Base-by-base conservation (phyloP, 139 green algal species). In the Micractinium conductrix region DNA sequence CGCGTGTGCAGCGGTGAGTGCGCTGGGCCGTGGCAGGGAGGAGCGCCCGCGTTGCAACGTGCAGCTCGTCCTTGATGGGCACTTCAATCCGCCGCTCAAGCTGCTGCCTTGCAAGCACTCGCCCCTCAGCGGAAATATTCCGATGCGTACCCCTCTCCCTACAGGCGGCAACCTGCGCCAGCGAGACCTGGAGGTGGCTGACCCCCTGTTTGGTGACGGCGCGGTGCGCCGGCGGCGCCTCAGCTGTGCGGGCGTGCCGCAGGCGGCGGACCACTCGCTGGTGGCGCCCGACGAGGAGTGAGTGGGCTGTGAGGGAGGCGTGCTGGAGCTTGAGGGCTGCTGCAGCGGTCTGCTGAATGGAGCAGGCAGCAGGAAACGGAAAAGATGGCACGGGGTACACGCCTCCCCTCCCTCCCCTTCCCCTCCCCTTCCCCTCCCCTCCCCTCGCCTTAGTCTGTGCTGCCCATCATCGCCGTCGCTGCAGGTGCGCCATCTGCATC, bases 401-500 rank as follows among this genome's bases (percentile, higher is more conserved):
- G 8, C 71, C 68, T 3, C 12, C 68, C 68, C 8, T 53, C 12
- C 43, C 1, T 42, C 6, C 21, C 30, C 5, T n/a, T 2, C 26
- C 30, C 28, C 28, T 24, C 44, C 5, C 2, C 24, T 14, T 4
- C 19, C n/a, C n/a, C n/a, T n/a, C n/a, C n/a, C n/a, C n/a, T n/a
- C n/a, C n/a, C n/a, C n/a, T n/a, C n/a, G n/a, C n/a, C n/a, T n/a
- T n/a, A n/a, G n/a, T n/a, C n/a, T n/a, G n/a, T n/a, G n/a, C n/a
- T n/a, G n/a, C n/a, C n/a, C n/a, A n/a, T n/a, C n/a, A n/a, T n/a
- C n/a, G n/a, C n/a, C n/a, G n/a, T n/a, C n/a, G 42, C 30, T 79
- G 74, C 74, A 80, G 74, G 74, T 80, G 93, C 92, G 68, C 89
- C 68, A 90, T 96, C 71, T 96, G 93, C 86, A 80, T 94, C 22